Evolutionary conservation across 2,329 filamentous ascomycete species (phyloP).

Genomic region (Clarireedia monteithiana): DNA sequence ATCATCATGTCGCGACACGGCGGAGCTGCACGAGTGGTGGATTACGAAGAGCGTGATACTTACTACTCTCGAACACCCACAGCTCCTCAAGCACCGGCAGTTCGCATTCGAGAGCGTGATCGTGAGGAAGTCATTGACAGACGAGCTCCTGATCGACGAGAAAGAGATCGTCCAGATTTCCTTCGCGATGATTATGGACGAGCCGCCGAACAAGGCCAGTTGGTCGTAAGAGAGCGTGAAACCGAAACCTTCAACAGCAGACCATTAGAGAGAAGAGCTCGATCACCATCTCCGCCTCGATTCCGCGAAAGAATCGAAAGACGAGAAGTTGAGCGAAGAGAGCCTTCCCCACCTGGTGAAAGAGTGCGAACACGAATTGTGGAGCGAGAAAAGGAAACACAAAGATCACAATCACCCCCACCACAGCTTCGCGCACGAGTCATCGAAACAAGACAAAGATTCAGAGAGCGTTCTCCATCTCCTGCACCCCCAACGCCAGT

Average conservation of each 20-base stretch:
- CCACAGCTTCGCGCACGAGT: conserved; percentile 25
- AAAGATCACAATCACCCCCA: conserved; percentile 21
- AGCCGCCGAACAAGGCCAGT: conserved; percentile 16
- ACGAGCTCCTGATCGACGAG: conserved; percentile 16
- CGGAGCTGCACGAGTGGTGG: conserved; percentile 9
- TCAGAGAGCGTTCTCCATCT: conserved; percentile 23
- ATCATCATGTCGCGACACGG: conserved; percentile 18
- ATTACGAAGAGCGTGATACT: conserved; percentile 22
- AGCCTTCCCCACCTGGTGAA: conserved; percentile 14
- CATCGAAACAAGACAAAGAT: conserved; percentile 25
- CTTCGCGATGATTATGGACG: conserved; percentile 25
- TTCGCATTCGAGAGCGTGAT: conserved; percentile 22
- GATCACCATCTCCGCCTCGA: conserved; percentile 25
- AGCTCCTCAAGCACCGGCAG: conserved; percentile 16
- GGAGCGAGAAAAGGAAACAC: conserved; percentile 23
- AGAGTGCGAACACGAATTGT: conserved; percentile 17
- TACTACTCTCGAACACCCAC: conserved; percentile 21
- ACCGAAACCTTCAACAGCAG: conserved; percentile 19
- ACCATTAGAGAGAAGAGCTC: conserved; percentile 23
- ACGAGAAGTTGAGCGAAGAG: conserved; percentile 15
- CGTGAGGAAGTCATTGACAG: conserved; percentile 24
- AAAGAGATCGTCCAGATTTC: conserved; percentile 23
- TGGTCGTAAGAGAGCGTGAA: conserved; percentile 27
- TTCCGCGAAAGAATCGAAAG: conserved; percentile 23
- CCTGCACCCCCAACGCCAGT: conserved; percentile 22